Percentiles rank a stretch among this genome's conserved stretches.
Conservation (phyloP, 495 filamentous ascomycete species). For the Ascobolus immersus region DNA sequence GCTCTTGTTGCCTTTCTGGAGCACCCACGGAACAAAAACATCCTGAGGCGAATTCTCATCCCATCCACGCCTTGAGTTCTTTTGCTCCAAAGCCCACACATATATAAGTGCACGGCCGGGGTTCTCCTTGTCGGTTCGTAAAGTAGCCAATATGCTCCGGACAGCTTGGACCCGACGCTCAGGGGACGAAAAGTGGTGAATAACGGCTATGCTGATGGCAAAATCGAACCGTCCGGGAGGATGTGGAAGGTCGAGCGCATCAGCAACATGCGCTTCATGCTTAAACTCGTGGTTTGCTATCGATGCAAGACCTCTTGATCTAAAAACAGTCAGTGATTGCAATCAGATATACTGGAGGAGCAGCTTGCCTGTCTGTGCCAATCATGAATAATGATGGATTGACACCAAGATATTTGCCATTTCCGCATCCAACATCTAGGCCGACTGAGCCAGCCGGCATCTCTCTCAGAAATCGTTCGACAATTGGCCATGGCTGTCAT, state of each 20-base stretch:
- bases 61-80: constrained; percentile 72
- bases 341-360: not conserved
- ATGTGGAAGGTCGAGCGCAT: constrained; percentile 44
- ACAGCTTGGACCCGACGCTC: constrained; percentile 50
- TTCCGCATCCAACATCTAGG: constrained; percentile 80
- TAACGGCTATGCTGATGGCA: constrained; percentile 77
- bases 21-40: constrained; percentile 89
- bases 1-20: constrained; percentile 15
- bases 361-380: constrained; percentile 53
- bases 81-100: constrained; percentile 95
- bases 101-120: constrained; percentile 54
- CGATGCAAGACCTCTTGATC: not conserved
- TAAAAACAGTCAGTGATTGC: not conserved
- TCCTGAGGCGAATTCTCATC: constrained; percentile 68
- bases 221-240: constrained; percentile 54
- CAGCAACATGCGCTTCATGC: constrained; percentile 38
- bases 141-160: constrained; percentile 39
- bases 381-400: constrained; percentile 60
- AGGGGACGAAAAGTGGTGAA: constrained; percentile 81
- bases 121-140: constrained; percentile 22
- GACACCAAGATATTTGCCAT: constrained; percentile 78
- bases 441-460: constrained; percentile 51
- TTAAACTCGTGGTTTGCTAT: not conserved
- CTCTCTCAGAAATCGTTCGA: constrained; percentile 49
- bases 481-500: constrained; percentile 66